phyloP scores from a whole-genome alignment of 1,284 basidiomycete species.

The Leccinum variabile region DNA sequence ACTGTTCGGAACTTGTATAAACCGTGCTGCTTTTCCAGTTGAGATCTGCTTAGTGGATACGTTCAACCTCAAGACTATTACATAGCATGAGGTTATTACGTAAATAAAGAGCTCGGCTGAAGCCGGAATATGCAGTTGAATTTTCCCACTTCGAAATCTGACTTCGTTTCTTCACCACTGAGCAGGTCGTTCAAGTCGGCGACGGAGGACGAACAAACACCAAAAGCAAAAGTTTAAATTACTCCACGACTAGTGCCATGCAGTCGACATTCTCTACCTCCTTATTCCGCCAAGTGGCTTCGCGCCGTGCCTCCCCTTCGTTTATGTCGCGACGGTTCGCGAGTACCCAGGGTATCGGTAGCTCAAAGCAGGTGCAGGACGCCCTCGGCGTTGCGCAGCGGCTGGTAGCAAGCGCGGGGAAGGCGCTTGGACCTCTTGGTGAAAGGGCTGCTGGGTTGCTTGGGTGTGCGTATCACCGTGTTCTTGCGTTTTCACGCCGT shows the following conservation, averaged over 20 bases:
- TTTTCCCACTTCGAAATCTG: not conserved
- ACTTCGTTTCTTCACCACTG: not conserved
- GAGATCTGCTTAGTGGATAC: not conserved
- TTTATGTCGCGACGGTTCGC: conserved; percentile 28
- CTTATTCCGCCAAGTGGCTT: conserved; percentile 22
- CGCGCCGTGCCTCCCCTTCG: conserved; percentile 18
- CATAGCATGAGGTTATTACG: not conserved
- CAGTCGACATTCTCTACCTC: conserved; percentile 25
- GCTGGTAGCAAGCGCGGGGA: conserved; percentile 53
- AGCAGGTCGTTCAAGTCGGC: conserved; percentile 3
- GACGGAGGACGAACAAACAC: conserved; percentile 4
- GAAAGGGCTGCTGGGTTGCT: conserved; percentile 60
- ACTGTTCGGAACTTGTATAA: not conserved
- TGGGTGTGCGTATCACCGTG: conserved; percentile 53
- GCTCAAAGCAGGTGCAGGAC: conserved; percentile 71
- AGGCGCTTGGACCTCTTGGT: conserved; percentile 58
- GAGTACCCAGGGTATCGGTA: conserved; percentile 35
- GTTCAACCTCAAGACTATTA: too few relatives aligned
- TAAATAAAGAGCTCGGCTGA: not conserved
- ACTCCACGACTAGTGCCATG: conserved; percentile 18
- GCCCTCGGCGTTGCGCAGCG: conserved; percentile 59
- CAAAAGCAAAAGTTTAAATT: conserved; percentile 10
- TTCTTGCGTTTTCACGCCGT: not conserved
- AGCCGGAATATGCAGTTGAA: not conserved
- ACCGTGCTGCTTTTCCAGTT: not conserved